Base-by-base conservation (phyloP, 148 eudicot genomes). In the Silene latifolia region DNA sequence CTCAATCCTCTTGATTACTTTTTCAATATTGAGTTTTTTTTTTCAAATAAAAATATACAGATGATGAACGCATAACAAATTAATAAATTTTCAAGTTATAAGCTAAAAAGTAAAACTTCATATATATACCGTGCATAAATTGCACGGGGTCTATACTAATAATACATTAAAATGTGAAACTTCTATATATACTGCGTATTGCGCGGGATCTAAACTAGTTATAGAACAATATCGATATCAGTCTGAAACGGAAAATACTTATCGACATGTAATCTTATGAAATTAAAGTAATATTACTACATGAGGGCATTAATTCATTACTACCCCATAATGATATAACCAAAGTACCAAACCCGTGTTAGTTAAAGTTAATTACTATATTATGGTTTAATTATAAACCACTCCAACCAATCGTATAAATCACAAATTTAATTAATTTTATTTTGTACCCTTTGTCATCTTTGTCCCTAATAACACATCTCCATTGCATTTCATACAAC, bases 401-500 rank as follows among this genome's bases (percentile, higher is more conserved):
- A 46, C 12, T 23, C 46, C 17, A 47, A 64, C 77, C 77, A 74
- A 74, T 74, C 48, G 42, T 53, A 74, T 10, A 19, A 74, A 74
- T 48, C 47, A 29, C 24, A 74, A 65, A 39, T 35, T 51, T 51
- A 51, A 51, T 51, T 51, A 1, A 51, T 12, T 51, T 51, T 35
- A 12, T 72, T 17, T 24, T 57, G 60, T 32, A 15, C 62, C 72
- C 72, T 24, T 48, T 62, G 70, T 67, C 66, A 63, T 71, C 63
- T 67, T 67, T 71, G 32, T 42, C 60, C 70, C 51, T 19, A 59
- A 48, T 72, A 67, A 71, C 32, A 71, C 32, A 75, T 68, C 69
- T 77, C 69, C 46, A 68, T 74, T 67, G 71, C 76, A 73, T 66
- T 19, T 39, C 60, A 51, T 71, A 69, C 74, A 69, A 76, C 66